phyloP scores from a whole-genome alignment of 345 rosid species.

The Gossypium arboreum region DNA sequence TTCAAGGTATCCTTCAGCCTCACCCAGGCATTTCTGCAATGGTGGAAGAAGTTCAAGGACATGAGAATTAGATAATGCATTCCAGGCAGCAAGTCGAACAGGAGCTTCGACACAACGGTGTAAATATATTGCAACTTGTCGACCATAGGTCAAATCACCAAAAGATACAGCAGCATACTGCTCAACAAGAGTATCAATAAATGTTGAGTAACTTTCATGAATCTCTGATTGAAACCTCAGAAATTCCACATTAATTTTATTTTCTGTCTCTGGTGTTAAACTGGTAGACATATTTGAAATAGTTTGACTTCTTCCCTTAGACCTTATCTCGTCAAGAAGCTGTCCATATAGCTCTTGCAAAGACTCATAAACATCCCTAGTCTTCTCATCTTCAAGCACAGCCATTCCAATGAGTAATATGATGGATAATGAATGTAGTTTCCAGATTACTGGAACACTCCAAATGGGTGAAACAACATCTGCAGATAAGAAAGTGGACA shows the following conservation, averaged over 20 bases:
- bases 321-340: constrained; percentile 48
- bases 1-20: constrained; percentile 67
- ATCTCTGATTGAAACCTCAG: constrained; percentile 67
- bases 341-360: constrained; percentile 75
- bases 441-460: constrained; percentile 70
- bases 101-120: constrained; percentile 63
- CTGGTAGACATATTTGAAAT: constrained; percentile 7
- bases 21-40: constrained; percentile 56
- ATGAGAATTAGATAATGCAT: constrained; percentile 48
- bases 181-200: constrained; percentile 70
- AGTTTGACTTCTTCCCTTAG: constrained; percentile 12
- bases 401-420: constrained; percentile 67
- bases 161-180: constrained; percentile 79
- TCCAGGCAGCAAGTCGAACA: constrained; percentile 75
- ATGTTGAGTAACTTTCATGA: constrained; percentile 66
- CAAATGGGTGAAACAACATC: constrained; percentile 43
- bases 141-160: constrained; percentile 63
- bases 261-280: constrained; percentile 18
- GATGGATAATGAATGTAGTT: constrained; percentile 75
- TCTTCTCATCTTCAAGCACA: constrained; percentile 65
- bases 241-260: constrained; percentile 27
- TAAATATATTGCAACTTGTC: constrained; percentile 73
- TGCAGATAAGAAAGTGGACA: constrained; percentile 36
- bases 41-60: constrained; percentile 87
- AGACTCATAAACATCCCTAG: constrained; percentile 51